Conservation (phyloP, 305 asterid genomes). For the Caryopteris hybrid region DNA sequence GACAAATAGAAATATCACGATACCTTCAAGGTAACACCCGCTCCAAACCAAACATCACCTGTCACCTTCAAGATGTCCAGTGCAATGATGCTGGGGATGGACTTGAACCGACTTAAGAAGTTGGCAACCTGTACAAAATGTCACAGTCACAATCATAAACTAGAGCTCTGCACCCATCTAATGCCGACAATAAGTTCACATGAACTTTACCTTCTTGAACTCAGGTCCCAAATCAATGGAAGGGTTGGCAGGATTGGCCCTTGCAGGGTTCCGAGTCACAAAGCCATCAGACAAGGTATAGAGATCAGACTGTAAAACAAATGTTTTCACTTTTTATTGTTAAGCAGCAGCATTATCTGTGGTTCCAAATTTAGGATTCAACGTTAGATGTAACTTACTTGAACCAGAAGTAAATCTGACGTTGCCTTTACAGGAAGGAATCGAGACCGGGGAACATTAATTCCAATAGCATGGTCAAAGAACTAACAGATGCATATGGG, state of each 20-base stretch:
- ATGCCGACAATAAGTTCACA: not conserved
- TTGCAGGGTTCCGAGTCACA: conserved; percentile 71
- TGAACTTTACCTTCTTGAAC: conserved; percentile 73
- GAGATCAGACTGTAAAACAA: conserved; percentile 77
- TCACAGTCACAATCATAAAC: conserved; percentile 8
- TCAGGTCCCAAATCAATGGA: conserved; percentile 93
- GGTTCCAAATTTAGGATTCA: not conserved
- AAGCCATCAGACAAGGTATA: conserved; percentile 80
- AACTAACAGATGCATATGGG: conserved; percentile 38
- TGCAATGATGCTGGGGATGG: conserved; percentile 94
- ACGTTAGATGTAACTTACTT: conserved; percentile 40
- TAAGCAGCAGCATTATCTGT: not conserved
- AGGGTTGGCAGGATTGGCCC: conserved; percentile 83
- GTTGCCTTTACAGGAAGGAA: conserved; percentile 97
- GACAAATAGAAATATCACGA: not conserved
- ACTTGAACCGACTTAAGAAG: conserved; percentile 82
- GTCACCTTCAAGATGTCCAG: conserved; percentile 84
- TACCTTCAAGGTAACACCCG: conserved; percentile 70
- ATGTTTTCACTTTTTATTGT: conserved; percentile 13
- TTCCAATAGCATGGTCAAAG: conserved; percentile 86
- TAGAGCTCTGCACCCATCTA: not conserved
- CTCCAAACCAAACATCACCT: conserved; percentile 89
- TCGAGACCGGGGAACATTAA: conserved; percentile 91
- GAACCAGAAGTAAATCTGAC: conserved; percentile 94
- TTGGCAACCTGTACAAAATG: conserved; percentile 53